These are phyloP conservation scores for Backusella psychrophila DNA, from an alignment of 192 early-diverging fungal species.

Conservation along the genomic window DNA sequence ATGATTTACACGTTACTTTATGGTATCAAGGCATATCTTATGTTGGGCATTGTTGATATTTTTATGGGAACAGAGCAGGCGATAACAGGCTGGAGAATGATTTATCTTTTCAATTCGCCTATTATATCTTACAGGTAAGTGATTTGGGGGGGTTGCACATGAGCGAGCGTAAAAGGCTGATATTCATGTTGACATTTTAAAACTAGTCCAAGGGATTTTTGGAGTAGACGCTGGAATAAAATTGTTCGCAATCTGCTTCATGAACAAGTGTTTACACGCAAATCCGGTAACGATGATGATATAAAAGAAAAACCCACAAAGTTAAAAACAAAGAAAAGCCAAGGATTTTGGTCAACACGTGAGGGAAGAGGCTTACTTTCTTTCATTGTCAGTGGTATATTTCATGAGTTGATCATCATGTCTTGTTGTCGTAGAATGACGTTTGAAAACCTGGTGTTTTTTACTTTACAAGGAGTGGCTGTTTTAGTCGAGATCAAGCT, in stretches of 20 bases:
- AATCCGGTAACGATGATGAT: background rate
- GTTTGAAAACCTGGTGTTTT: conserved; percentile 19
- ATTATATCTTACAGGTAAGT: conserved; percentile 19
- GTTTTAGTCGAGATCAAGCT: conserved; percentile 11
- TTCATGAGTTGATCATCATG: conserved; percentile 25
- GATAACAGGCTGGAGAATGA: background rate
- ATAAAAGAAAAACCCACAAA: background rate
- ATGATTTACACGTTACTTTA: conserved; percentile 2
- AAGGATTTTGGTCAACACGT: background rate
- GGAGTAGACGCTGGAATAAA: conserved; percentile 26
- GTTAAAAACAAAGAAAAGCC: background rate
- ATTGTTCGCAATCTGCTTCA: conserved; percentile 20
- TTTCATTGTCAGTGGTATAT: conserved; percentile 3
- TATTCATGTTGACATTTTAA: too few relatives aligned
- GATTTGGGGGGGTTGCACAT: too few relatives aligned
- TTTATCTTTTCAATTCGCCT: conserved; percentile 23
- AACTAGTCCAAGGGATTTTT: conserved; percentile 18
- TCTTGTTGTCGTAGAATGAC: conserved; percentile 14
- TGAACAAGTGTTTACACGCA: background rate
- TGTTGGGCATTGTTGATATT: conserved; percentile 12
- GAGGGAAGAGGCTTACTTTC: background rate
- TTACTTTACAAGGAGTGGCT: conserved; percentile 11
- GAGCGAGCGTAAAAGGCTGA: too few relatives aligned
- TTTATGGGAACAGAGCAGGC: conserved; percentile 7
- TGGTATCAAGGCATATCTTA: conserved; percentile 21